Evolutionary conservation across 2,329 filamentous ascomycete species (phyloP), one percentile per base, ranked within the genome.

Genomic region (Ilyonectria mors-panacis): DNA sequence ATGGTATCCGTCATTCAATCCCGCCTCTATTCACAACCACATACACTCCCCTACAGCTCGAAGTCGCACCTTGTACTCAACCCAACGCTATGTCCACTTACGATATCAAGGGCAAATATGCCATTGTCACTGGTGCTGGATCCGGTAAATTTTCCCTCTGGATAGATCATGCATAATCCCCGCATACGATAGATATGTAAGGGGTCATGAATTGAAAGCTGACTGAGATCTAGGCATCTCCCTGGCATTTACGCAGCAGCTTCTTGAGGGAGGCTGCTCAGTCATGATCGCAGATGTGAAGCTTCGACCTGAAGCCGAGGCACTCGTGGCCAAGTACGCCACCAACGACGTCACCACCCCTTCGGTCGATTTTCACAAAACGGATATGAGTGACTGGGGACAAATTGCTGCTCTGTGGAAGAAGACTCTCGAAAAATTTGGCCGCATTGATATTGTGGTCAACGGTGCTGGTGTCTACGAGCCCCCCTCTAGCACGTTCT

Each of bases 391-490:
- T 42, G 72, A 77, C 37, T 75, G 70, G 71, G 28, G 61, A 0
- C 73, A 77, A 44, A 77, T 79, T 48, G 71, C 58, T 2, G 33
- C 65, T 2, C 33, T 76, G 2, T 78, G 74, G 75, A 67, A 74
- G 6, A 65, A 35, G 0, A 81, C 88, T 0, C 45, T 89, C 0
- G 72, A 81, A 15, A 73, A 75, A 1, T 91, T 87, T 67, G 87
- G 86, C 0, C 79, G 85, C 12, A 72, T 92, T 2, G 87, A 92
- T 70, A 88, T 92, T 45, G 78, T 92, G 1, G 81, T 91, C 13
- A 91, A 91, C 71, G 87, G 87, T 59, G 89, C 91, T 3, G 90
- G 90, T 0, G 79, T 91, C 12, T 78, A 75, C 15, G 78, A 79
- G 58, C 74, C 78, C 2, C 73, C 74, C 2, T 70, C 54, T 2